A percentile compares a stretch with the other conserved stretches of the same genome.
Evolutionary conservation across 1,139 yeast species (phyloP).

Genomic region (Trichomonascaceae sp.): DNA sequence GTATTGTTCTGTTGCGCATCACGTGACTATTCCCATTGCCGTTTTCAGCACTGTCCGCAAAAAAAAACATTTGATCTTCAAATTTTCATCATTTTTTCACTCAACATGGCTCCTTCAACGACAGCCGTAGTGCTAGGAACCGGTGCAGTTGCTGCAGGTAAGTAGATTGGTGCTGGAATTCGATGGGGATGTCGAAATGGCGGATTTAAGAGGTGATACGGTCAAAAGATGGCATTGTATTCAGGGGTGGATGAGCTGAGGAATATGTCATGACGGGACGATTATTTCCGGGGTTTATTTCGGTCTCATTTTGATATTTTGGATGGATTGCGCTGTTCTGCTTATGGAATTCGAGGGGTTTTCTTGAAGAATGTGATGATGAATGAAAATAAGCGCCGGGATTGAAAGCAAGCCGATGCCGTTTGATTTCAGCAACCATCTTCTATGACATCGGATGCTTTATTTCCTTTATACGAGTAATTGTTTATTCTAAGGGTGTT

Average conservation of each 20-base stretch:
- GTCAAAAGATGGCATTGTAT: neutral
- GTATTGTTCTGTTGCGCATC: too few species aligned
- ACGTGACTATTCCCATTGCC: neutral
- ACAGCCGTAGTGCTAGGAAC: conserved; percentile 29
- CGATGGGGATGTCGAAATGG: neutral
- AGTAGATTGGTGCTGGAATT: conserved; percentile 10
- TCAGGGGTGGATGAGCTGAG: neutral
- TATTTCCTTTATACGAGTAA: neutral
- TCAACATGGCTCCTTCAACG: conserved; percentile 28
- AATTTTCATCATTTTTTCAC: neutral
- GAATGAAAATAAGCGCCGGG: neutral
- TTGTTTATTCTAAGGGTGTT: neutral
- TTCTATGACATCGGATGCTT: neutral
- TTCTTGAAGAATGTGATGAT: neutral
- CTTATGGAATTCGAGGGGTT: neutral
- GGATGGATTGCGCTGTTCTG: neutral
- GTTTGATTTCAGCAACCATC: neutral
- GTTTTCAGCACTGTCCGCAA: neutral
- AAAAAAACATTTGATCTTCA: neutral
- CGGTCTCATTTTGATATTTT: neutral
- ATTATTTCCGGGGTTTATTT: neutral
- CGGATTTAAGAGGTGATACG: neutral
- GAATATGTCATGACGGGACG: neutral
- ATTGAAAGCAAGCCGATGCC: neutral
- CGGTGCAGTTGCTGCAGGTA: conserved; percentile 30